Evolutionary conservation across 129 eudicot genomes (phyloP).

Genomic region (Silybum marianum): DNA sequence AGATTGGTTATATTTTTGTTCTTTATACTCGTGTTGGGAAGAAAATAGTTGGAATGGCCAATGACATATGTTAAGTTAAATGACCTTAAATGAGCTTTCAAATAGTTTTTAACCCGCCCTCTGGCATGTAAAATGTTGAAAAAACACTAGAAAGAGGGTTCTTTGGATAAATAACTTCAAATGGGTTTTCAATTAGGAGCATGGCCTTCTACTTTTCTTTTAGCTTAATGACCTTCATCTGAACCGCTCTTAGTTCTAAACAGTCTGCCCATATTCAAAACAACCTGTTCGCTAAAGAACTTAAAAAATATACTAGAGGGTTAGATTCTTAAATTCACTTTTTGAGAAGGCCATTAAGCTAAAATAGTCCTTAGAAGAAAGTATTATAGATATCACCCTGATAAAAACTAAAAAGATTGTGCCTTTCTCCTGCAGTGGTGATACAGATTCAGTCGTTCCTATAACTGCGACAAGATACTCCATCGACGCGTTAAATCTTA

Average conservation of each 20-base stretch:
- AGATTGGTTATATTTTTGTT: neutral
- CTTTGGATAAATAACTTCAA: neutral
- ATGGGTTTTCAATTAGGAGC: neutral
- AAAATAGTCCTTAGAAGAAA: neutral
- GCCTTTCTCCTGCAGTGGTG: slow-evolving; percentile 52
- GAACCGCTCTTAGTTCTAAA: no score
- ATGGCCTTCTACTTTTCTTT: no score
- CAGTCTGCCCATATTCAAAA: no score
- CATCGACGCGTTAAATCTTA: slow-evolving; percentile 78
- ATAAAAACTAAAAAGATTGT: neutral
- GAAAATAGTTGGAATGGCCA: neutral
- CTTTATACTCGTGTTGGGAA: neutral
- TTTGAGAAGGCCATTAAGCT: neutral
- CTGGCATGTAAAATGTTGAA: no score
- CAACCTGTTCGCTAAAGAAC: no score
- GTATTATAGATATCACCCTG: neutral
- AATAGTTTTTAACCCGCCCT: no score
- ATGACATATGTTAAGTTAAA: no score
- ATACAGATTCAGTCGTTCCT: slow-evolving; percentile 90
- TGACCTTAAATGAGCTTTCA: neutral
- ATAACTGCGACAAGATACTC: slow-evolving; percentile 82
- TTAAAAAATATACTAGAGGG: no score
- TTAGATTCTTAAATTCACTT: no score
- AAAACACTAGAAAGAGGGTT: no score
- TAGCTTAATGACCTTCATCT: no score